Evolutionary conservation across 352 stramenopile species (phyloP).

Genomic region (Blastocystis hominis): DNA sequence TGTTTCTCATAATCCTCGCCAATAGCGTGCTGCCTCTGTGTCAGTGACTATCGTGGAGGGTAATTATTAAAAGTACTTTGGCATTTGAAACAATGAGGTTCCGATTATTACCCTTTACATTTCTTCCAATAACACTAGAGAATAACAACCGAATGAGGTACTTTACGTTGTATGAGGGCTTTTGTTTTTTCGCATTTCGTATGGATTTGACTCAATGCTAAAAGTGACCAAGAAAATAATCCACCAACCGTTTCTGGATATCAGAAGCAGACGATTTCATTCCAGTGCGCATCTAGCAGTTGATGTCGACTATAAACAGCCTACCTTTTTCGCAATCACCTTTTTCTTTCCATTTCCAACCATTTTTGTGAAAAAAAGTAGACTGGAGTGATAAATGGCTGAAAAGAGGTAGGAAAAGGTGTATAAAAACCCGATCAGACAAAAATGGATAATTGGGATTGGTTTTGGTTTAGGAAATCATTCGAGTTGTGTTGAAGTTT

Average conservation of each 20-base stretch:
- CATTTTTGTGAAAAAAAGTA: not conserved
- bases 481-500: not conserved
- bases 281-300: slow-evolving; percentile 42
- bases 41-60: not conserved
- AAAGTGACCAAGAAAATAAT: not conserved
- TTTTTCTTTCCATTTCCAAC: slow-evolving; percentile 26
- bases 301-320: not conserved
- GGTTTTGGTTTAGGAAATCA: not conserved
- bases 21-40: slow-evolving; percentile 38
- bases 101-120: slow-evolving; percentile 50
- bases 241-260: not conserved
- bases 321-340: slow-evolving; percentile 19
- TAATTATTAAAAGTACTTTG: not conserved
- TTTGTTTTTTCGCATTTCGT: slow-evolving; percentile 58
- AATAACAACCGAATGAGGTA: not conserved
- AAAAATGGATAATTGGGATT: not conserved
- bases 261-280: slow-evolving; percentile 7
- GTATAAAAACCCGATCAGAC: slow-evolving; percentile 30
- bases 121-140: slow-evolving; percentile 41
- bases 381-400: not conserved
- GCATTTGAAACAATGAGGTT: slow-evolving; percentile 52
- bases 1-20: slow-evolving; percentile 43
- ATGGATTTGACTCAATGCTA: slow-evolving; percentile 53
- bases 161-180: slow-evolving; percentile 11
- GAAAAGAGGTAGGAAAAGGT: not conserved